A percentile compares a stretch with the other conserved stretches of the same genome.
Evolutionary conservation across 805 yeast species (phyloP).

Genomic region (Wickerhamiella qilinensis): DNA sequence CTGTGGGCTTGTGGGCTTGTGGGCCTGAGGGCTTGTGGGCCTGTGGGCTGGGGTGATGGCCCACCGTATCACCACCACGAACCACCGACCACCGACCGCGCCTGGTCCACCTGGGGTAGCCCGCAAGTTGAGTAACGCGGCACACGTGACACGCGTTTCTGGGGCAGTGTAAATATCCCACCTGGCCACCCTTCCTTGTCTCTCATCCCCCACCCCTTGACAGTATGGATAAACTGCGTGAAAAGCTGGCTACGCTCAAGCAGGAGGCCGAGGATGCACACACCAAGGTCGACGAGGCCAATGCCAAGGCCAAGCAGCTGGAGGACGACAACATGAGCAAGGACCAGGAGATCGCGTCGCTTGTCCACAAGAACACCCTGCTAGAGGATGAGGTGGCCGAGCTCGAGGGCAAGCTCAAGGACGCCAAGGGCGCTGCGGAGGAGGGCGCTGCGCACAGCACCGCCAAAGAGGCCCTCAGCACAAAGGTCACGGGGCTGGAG

Average conservation of each 20-base stretch:
- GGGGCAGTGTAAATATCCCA: not conserved
- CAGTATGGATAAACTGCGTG: conserved; percentile 34
- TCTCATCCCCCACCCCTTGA: conserved; percentile 15
- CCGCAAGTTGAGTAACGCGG: no score
- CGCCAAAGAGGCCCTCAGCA: conserved; percentile 77
- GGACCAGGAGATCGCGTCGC: conserved; percentile 87
- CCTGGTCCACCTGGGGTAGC: no score
- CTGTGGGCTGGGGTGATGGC: no score
- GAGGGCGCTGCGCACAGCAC: conserved; percentile 79
- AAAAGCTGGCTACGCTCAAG: conserved; percentile 38
- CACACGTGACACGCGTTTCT: not conserved
- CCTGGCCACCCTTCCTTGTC: not conserved
- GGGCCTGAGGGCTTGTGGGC: no score
- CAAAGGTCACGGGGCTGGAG: conserved; percentile 78
- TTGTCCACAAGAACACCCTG: conserved; percentile 79
- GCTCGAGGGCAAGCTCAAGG: conserved; percentile 55
- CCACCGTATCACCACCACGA: no score
- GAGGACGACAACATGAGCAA: conserved; percentile 86
- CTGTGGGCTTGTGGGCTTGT: no score
- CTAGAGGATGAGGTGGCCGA: conserved; percentile 64
- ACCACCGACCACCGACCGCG: no score
- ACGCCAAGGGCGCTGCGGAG: conserved; percentile 73
- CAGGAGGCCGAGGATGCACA: conserved; percentile 95
- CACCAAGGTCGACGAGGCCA: conserved; percentile 83
- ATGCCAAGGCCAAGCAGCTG: conserved; percentile 64